Percentiles rank a stretch among this genome's conserved stretches.
These are phyloP conservation scores for Fusarium sublunatum DNA, from an alignment of 2,329 filamentous ascomycete genomes.

Conservation along the genomic window DNA sequence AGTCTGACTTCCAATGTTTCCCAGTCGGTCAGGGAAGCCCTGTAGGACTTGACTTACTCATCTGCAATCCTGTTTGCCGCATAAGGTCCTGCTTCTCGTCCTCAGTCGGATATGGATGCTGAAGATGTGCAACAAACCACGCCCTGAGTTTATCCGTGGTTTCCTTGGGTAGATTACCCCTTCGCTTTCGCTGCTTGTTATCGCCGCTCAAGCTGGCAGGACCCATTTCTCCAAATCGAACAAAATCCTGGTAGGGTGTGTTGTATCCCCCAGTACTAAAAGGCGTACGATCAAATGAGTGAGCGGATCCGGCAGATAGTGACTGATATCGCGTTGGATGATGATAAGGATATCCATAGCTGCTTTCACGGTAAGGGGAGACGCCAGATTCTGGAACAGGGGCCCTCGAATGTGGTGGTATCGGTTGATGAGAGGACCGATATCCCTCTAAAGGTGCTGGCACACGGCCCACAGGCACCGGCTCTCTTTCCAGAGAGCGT, in stretches of 20 bases:
- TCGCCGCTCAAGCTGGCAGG: conserved; percentile 55
- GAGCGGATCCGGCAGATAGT: conserved; percentile 57
- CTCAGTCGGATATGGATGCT: conserved; percentile 87
- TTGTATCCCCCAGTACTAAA: conserved; percentile 57
- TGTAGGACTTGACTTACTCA: conserved; percentile 68
- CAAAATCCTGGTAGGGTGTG: conserved; percentile 57
- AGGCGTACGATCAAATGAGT: conserved; percentile 57
- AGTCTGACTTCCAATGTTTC: not conserved
- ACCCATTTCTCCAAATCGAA: conserved; percentile 57
- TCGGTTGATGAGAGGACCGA: conserved; percentile 45
- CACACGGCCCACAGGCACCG: conserved; percentile 47
- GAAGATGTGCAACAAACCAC: conserved; percentile 82
- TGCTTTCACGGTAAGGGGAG: conserved; percentile 49
- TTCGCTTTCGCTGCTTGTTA: conserved; percentile 69
- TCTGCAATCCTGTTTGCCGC: conserved; percentile 78
- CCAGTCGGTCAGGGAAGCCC: not conserved
- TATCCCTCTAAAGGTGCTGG: conserved; percentile 54
- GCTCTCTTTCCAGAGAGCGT: conserved; percentile 53
- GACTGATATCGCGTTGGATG: conserved; percentile 60
- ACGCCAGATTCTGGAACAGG: conserved; percentile 49
- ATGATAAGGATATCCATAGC: conserved; percentile 55
- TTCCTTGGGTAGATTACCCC: conserved; percentile 91
- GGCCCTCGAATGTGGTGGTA: conserved; percentile 42
- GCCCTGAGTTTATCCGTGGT: conserved; percentile 82
- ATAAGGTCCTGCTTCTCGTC: conserved; percentile 88